Conservation (phyloP, 805 yeast genomes). For the Diddensiella caesifluorescens region DNA sequence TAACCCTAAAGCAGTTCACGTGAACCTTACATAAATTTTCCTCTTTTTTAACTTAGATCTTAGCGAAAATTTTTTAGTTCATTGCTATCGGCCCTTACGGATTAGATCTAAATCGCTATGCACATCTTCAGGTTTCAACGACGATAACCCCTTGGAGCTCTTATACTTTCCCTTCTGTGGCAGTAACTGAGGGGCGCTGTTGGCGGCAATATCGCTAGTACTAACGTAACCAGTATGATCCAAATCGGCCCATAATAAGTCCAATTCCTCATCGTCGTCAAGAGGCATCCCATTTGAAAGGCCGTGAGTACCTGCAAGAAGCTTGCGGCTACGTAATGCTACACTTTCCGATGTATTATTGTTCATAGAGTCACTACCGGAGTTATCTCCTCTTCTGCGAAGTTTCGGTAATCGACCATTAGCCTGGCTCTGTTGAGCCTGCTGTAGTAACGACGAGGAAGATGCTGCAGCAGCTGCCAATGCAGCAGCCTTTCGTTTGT, state of each 20-base stretch:
- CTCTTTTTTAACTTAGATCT: neutral
- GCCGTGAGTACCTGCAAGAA: too few relatives aligned
- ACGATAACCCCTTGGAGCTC: neutral
- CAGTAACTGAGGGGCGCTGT: neutral
- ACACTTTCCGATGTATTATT: neutral
- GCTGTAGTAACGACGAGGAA: neutral
- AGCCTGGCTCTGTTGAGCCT: neutral
- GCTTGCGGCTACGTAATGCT: too few relatives aligned
- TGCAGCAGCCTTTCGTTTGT: neutral
- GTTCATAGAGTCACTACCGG: neutral
- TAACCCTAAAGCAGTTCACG: slow-evolving; percentile 73
- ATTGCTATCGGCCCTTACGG: neutral
- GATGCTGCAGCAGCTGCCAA: neutral
- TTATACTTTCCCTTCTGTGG: slow-evolving; percentile 2
- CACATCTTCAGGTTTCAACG: slow-evolving; percentile 6
- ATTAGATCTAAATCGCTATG: slow-evolving; percentile 5
- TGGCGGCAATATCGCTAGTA: slow-evolving; percentile 5
- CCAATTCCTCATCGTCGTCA: slow-evolving; percentile 1
- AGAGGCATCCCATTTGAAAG: neutral
- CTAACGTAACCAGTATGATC: slow-evolving; percentile 5
- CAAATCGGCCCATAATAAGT: slow-evolving; percentile 6
- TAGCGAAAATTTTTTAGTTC: neutral
- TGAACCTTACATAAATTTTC: slow-evolving; percentile 20
- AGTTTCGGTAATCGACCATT: slow-evolving; percentile 2
- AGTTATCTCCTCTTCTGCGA: slow-evolving; percentile 1